Evolutionary conservation across 2,329 filamentous ascomycete genomes (phyloP).

Genomic region (Trichoderma sp.): DNA sequence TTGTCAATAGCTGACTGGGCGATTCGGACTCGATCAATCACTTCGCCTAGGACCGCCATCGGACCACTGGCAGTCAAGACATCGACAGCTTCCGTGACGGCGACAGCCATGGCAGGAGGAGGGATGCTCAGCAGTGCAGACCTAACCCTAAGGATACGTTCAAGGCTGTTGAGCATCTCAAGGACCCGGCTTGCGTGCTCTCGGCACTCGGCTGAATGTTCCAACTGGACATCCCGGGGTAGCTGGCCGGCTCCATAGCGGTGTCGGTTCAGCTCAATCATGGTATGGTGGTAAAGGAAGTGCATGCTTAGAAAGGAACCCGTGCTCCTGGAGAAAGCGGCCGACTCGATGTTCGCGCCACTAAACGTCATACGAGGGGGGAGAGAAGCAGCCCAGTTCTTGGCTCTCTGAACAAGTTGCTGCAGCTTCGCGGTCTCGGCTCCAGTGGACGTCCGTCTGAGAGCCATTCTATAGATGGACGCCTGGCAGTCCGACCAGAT

Average conservation of each 20-base stretch:
- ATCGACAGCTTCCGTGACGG: constrained; percentile 65
- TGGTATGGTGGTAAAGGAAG: constrained; percentile 64
- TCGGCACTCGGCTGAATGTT: constrained; percentile 52
- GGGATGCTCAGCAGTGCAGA: constrained; percentile 47
- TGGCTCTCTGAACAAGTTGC: constrained; percentile 53
- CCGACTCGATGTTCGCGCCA: constrained; percentile 58
- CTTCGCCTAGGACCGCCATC: constrained; percentile 52
- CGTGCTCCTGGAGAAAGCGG: constrained; percentile 54
- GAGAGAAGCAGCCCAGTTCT: constrained; percentile 61
- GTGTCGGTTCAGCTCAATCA: constrained; percentile 68
- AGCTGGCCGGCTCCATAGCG: constrained; percentile 47
- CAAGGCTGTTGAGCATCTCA: constrained; percentile 48
- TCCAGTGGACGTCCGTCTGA: constrained; percentile 35
- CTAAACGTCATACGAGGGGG: constrained; percentile 59
- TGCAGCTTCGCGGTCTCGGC: constrained; percentile 44
- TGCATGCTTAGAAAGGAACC: constrained; percentile 67
- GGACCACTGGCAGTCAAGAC: constrained; percentile 64
- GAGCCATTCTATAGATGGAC: constrained; percentile 52
- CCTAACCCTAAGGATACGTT: constrained; percentile 41
- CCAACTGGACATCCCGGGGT: constrained; percentile 44
- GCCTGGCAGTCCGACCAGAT: constrained; percentile 67
- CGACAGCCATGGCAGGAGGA: constrained; percentile 64
- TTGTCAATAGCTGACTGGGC: constrained; percentile 58
- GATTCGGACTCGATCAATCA: constrained; percentile 57
- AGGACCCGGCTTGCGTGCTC: constrained; percentile 58